These are phyloP conservation scores for Rhodamnia rubescens DNA, from an alignment of 345 rosid genomes.

Conservation along the genomic window DNA sequence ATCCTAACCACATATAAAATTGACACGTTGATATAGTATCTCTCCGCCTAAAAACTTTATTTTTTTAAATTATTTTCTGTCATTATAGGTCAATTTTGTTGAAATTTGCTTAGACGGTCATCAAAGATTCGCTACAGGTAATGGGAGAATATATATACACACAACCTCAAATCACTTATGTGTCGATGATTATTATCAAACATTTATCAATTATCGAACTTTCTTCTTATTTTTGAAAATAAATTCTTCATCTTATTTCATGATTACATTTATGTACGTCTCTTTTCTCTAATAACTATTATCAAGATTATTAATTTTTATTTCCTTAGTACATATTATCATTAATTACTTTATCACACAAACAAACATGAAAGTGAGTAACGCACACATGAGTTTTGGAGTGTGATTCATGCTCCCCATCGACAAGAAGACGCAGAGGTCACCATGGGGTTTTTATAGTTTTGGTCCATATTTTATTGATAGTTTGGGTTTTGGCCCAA, in stretches of 20 bases:
- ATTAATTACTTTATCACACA: neutral
- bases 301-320: neutral
- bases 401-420: no score
- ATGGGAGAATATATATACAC: neutral
- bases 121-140: neutral
- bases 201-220: neutral
- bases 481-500: no score
- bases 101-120: neutral
- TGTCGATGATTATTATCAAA: neutral
- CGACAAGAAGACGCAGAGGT: no score
- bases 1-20: neutral
- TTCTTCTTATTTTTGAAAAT: neutral
- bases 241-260: neutral
- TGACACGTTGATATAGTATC: neutral
- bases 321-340: neutral
- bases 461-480: no score
- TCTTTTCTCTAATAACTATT: no score
- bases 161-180: neutral
- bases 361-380: neutral
- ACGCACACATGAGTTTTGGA: neutral
- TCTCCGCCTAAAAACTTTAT: neutral
- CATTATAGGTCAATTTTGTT: neutral
- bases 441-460: no score
- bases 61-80: neutral
- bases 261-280: no score